Evolutionary conservation across 148 eudicot genomes (phyloP), one percentile per base, ranked within the genome.

Genomic region (Euryodendron excelsum): DNA sequence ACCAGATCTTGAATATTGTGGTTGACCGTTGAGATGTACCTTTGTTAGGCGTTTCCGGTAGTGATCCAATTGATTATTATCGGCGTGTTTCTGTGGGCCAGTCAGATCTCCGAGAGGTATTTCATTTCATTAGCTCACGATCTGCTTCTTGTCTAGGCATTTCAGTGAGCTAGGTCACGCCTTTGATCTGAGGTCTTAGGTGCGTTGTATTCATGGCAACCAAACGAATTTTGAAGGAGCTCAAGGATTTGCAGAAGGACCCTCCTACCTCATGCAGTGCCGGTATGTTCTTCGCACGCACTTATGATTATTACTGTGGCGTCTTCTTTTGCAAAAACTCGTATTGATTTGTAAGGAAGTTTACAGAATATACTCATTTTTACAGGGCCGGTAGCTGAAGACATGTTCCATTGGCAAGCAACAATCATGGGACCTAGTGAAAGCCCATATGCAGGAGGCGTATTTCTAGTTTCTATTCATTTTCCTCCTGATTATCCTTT

Each of bases 351-450:
- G 41, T 18, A 13, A 20, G 44, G 41, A 50, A 48, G 44, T 53
- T 53, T 30, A 21, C 9, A 55, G 6, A 28, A 18, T 50, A 1
- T 27, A 23, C 31, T 62, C 20, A 31, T 63, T 76, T 13, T 45
- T n/a, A 47, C 70, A 76, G 78, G 78, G 30, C 78, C 78, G 21
- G 78, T 76, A 12, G 78, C 70, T 21, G 78, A 76, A 76, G 78
- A 76, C 41, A 76, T 76, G 78, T 76, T 76, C n/a, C 78, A 76
- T 33, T 76, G 78, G 78, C 78, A 76, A 76, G 78, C 78, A 62
- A 76, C 78, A 47, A 76, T 76, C 31, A 76, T 76, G 78, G 78
- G 78, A 18, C 78, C 78, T 30, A 61, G 20, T 21, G 78, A 76
- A 28, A 76, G 78, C 45, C 78, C 78, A 14, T 76, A 76, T 45